phyloP scores from a whole-genome alignment of 768 basidiomycete genomes.

The Kwoniella pini region DNA sequence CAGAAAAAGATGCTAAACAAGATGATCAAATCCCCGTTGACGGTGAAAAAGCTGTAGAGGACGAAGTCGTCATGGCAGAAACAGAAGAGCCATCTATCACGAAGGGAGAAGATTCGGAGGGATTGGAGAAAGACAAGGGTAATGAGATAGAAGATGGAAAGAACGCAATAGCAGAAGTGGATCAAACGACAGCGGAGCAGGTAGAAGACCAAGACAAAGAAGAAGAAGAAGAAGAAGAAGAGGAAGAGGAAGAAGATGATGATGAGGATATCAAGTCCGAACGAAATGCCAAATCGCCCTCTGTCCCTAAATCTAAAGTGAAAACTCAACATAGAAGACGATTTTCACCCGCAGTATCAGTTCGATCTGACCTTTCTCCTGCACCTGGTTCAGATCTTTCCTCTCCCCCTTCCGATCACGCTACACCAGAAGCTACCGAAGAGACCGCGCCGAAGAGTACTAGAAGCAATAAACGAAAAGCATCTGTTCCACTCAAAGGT shows the following conservation, averaged over 20 bases:
- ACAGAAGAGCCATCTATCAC: neutral
- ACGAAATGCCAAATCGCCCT: neutral
- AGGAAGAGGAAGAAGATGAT: neutral
- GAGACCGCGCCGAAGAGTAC: constrained; percentile 6
- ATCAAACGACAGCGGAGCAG: neutral
- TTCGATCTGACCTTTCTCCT: constrained; percentile 21
- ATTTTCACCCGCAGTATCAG: constrained; percentile 20
- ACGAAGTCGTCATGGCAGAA: neutral
- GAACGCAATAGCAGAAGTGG: too few relatives aligned
- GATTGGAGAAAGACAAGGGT: neutral
- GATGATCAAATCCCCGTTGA: neutral
- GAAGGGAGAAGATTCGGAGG: neutral
- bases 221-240: constrained; percentile 6
- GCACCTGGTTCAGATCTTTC: constrained; percentile 27
- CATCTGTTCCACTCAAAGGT: constrained; percentile 22
- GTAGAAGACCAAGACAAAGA: constrained; percentile 1
- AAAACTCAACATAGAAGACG: constrained; percentile 6
- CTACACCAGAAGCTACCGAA: neutral
- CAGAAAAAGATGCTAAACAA: constrained; percentile 2
- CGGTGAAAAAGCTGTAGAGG: neutral
- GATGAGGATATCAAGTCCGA: neutral
- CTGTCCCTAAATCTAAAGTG: neutral
- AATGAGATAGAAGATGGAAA: neutral
- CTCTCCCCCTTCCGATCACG: constrained; percentile 15
- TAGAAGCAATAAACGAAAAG: constrained; percentile 33